These are phyloP conservation scores for Leccinum aurantiacum DNA, from an alignment of 768 basidiomycete genomes.

Conservation along the genomic window DNA sequence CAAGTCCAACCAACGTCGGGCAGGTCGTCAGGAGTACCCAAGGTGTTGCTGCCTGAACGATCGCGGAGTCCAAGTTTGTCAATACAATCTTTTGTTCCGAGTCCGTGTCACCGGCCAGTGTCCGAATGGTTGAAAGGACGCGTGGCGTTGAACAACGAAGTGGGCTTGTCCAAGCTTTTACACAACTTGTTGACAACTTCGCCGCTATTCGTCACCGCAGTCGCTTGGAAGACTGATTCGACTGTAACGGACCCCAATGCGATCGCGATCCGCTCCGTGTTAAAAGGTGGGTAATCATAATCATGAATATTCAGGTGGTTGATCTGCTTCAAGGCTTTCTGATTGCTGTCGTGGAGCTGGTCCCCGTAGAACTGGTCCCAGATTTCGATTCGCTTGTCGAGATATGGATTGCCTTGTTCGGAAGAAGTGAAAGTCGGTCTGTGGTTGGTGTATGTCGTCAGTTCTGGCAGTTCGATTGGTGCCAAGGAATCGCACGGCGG, in stretches of 20 bases:
- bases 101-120: not conserved
- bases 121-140: constrained; percentile 30
- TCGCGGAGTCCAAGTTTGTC: constrained; percentile 77
- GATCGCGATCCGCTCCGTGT: constrained; percentile 73
- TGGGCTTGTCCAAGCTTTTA: constrained; percentile 59
- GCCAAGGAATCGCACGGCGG: constrained; percentile 62
- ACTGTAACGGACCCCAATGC: constrained; percentile 74
- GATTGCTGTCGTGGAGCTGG: constrained; percentile 69
- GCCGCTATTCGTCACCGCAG: constrained; percentile 72
- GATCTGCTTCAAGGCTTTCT: constrained; percentile 57
- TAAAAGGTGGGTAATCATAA: constrained; percentile 63
- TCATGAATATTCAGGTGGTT: not conserved
- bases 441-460: constrained; percentile 71
- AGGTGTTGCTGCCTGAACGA: constrained; percentile 74
- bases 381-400: constrained; percentile 71
- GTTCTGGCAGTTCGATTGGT: constrained; percentile 82
- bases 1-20: constrained; percentile 68
- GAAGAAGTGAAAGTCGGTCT: constrained; percentile 62
- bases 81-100: constrained; percentile 39
- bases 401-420: constrained; percentile 78
- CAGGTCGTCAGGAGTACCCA: constrained; percentile 73
- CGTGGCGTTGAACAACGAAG: constrained; percentile 55
- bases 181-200: constrained; percentile 61
- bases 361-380: constrained; percentile 74
- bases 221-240: constrained; percentile 68